Percentiles rank a stretch among this genome's conserved stretches.
These are phyloP conservation scores for Candida xiaguanensis DNA, from an alignment of 805 yeast species.

Conservation along the genomic window DNA sequence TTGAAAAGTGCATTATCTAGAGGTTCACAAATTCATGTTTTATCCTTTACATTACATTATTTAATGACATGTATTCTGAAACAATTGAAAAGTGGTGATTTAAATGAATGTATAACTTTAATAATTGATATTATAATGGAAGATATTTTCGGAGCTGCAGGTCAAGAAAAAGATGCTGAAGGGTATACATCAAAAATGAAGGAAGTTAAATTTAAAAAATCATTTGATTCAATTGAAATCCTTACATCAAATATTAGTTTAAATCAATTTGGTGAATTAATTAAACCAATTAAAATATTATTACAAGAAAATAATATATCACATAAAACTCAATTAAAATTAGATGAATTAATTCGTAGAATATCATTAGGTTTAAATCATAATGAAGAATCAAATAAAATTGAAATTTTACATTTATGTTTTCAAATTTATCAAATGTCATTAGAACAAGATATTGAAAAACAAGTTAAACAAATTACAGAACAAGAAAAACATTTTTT, in stretches of 20 bases:
- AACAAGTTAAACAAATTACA: constrained; percentile 6
- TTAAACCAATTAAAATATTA: constrained; percentile 65
- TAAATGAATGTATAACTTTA: constrained; percentile 61
- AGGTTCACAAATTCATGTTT: constrained; percentile 91
- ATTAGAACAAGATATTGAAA: constrained; percentile 12
- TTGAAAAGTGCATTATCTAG: constrained; percentile 72
- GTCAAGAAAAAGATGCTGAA: constrained; percentile 92
- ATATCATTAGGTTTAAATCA: constrained; percentile 74
- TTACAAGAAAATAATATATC: constrained; percentile 58
- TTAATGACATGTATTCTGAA: constrained; percentile 53
- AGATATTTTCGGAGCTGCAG: constrained; percentile 86
- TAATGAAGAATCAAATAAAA: constrained; percentile 55
- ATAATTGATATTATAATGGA: constrained; percentile 80
- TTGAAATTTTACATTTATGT: constrained; percentile 65
- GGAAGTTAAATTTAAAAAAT: constrained; percentile 85
- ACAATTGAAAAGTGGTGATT: constrained; percentile 59
- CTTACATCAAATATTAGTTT: constrained; percentile 63
- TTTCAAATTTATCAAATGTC: constrained; percentile 48
- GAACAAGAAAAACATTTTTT: constrained; percentile 59
- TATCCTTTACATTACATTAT: constrained; percentile 82
- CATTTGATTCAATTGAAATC: constrained; percentile 83
- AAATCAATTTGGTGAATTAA: constrained; percentile 49
- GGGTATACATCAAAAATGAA: constrained; percentile 82
- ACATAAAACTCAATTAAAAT: constrained; percentile 63
- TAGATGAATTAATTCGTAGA: constrained; percentile 76